Evolutionary conservation across 2,329 filamentous ascomycete species (phyloP), one percentile per base, ranked within the genome.

Genomic region (Pseudocercospora fuligena): DNA sequence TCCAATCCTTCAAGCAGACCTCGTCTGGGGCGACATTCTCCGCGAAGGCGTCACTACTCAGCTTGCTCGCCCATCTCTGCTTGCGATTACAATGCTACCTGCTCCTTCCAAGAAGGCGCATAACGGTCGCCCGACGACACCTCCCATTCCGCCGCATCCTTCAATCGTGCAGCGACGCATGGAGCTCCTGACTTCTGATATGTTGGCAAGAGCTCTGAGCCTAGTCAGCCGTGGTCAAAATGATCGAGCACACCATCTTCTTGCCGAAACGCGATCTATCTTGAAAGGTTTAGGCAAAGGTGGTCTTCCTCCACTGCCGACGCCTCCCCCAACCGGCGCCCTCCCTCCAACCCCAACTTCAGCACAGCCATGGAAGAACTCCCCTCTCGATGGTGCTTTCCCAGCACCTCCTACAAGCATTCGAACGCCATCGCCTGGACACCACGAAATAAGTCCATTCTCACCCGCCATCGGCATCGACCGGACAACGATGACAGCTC

Each of bases 111-210:
- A 65, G 23, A 76, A 74, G 63, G 72, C 66, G 40, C 54, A 68
- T 3, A 51, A 70, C 25, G 66, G 59, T 5, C 78, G 84, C 67
- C 80, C 86, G 64, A 66, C 80, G 64, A 87, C 89, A 16, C 92
- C 94, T 14, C 92, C 93, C 0, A 99, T 99, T 68, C 95, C 95
- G 14, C 94, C 95, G 54, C 95, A 98, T 77, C 94, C 95, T 4
- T 92, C 90, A 69, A 93, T 99, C 66, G 94, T 99, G 6, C 95
- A 99, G 81, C 88, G 95, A 47, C 91, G 95, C 54, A 99, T 99
- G 95, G 95, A 99, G 80, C 85, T 99, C 31, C 86, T 99, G 61
- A 98, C 95, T 2, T 98, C 94, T 1, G 95, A 99, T 78, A 99
- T 99, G 95, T 87, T 99, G 69, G 97, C 93, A 7, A 87, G 95